Evolutionary conservation across 179 eudicot species (phyloP).

Genomic region (Heliamphora pulchella): DNA sequence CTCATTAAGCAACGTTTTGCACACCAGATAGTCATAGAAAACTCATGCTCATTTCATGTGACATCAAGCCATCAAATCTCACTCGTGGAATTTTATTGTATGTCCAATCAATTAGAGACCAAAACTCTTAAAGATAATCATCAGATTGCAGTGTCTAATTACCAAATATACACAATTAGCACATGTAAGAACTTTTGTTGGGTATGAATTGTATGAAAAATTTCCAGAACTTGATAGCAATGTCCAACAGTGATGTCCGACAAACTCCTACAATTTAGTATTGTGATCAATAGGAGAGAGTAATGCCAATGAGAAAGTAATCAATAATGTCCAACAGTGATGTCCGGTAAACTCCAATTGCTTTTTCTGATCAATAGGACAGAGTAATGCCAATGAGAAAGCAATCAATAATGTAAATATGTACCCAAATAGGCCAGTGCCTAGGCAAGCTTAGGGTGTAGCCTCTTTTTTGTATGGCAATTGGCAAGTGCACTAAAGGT

Average conservation of each 20-base stretch:
- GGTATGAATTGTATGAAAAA: too few species aligned
- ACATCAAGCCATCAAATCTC: not conserved
- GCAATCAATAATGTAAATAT: not conserved
- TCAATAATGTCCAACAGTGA: too few species aligned
- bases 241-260: too few species aligned
- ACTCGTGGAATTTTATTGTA: not conserved
- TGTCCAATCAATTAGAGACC: not conserved
- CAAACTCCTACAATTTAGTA: too few species aligned
- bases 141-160: not conserved
- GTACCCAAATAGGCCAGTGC: not conserved
- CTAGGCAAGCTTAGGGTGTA: conserved; percentile 3
- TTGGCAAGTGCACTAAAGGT: not conserved
- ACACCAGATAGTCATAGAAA: not conserved
- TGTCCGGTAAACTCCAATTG: too few species aligned
- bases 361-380: too few species aligned
- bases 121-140: not conserved
- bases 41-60: not conserved
- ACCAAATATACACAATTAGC: too few species aligned
- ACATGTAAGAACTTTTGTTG: too few species aligned
- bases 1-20: not conserved
- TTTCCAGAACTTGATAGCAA: too few species aligned
- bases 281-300: too few species aligned
- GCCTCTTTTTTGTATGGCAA: not conserved
- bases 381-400: too few species aligned
- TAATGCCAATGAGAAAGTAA: too few species aligned